Evolutionary conservation across 2,329 filamentous ascomycete genomes (phyloP).

Genomic region (Paraphoma sp.): DNA sequence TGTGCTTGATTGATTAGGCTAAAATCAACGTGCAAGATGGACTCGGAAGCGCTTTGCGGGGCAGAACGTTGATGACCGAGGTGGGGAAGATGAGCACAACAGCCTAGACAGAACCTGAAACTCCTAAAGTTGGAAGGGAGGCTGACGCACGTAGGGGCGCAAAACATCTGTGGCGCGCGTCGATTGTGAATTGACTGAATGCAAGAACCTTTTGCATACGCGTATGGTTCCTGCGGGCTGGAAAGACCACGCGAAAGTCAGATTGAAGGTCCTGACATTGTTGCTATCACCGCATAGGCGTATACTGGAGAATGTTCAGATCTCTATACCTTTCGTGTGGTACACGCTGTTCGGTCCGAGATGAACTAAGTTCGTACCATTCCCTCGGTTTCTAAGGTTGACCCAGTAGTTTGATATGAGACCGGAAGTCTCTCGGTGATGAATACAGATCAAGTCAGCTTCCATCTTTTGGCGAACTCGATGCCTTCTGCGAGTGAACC

Average conservation of each 20-base stretch:
- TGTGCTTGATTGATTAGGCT: constrained; percentile 2
- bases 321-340: no score
- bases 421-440: not conserved
- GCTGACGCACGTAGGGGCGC: not conserved
- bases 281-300: no score
- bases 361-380: no score
- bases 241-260: no score
- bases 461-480: constrained; percentile 68
- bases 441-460: constrained; percentile 20
- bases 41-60: constrained; percentile 3
- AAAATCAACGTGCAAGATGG: constrained; percentile 1
- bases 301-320: no score
- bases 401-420: no score
- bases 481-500: constrained; percentile 81
- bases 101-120: not conserved
- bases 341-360: no score
- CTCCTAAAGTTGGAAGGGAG: not conserved
- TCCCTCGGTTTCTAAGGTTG: no score
- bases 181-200: no score
- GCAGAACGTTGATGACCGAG: not conserved
- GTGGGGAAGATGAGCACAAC: not conserved
- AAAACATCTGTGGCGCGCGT: not conserved
- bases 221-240: no score
- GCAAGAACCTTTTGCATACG: no score
- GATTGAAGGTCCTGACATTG: no score